Conservation (phyloP, 768 basidiomycete species). For the Naganishia friedmannii region DNA sequence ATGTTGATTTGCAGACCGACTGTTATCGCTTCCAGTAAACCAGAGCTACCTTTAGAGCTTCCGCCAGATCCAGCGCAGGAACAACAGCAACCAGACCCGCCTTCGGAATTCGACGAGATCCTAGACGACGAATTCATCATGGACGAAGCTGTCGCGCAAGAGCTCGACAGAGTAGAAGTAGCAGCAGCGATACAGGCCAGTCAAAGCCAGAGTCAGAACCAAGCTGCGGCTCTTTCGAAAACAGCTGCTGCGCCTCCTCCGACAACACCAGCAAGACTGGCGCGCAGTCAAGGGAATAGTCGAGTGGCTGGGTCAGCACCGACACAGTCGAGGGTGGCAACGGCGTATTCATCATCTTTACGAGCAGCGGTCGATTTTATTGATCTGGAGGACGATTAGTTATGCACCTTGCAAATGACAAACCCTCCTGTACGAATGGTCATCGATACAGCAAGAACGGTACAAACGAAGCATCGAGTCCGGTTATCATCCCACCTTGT, state of each 20-base stretch:
- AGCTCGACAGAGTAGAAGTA: slow-evolving; percentile 16
- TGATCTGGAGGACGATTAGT: slow-evolving; percentile 1
- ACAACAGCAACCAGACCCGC: neutral
- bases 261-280: neutral
- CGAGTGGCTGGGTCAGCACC: neutral
- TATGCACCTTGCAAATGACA: neutral
- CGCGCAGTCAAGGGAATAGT: neutral
- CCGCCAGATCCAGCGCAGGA: neutral
- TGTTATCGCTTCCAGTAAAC: slow-evolving; percentile 15
- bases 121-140: slow-evolving; percentile 7
- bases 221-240: slow-evolving; percentile 22
- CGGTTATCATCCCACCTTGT: no score
- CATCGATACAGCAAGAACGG: no score
- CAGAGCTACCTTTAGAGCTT: slow-evolving; percentile 15
- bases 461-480: no score
- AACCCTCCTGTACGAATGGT: neutral
- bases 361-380: neutral
- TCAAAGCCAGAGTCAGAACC: neutral
- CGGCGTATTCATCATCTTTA: neutral
- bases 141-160: slow-evolving; percentile 2
- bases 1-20: neutral
- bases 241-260: slow-evolving; percentile 27
- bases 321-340: neutral
- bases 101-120: slow-evolving; percentile 4
- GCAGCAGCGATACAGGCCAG: slow-evolving; percentile 9